Evolutionary conservation across 306 rosid genomes (phyloP), one percentile per base, ranked within the genome.

Genomic region (Castanopsis chinensis): DNA sequence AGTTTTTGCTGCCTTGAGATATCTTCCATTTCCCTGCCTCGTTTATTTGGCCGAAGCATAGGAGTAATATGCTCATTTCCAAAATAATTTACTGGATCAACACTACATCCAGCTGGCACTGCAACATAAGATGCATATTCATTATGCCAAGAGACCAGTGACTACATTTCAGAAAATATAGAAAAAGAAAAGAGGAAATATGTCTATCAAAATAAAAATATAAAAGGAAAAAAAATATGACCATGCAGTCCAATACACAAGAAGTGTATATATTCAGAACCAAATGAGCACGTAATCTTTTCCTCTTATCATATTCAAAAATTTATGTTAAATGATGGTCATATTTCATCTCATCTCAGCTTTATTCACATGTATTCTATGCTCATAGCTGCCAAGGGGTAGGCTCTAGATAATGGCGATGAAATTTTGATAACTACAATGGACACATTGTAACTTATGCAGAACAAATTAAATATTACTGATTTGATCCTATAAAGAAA

Each of bases 21-120:
- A 80, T 91, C 97, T 72, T 92, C 93, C 73, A 85, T 72, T 70
- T 91, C 93, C 82, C 84, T 87, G 71, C 86, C 80, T 73, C 84
- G 84, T 84, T 91, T 92, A 76, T 85, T 94, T 14, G 94, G 89
- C 76, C 83, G 86, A 83, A 88, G 80, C 87, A 87, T 77, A 81
- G 92, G 87, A 83, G 78, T 75, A 23, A 84, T 79, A 84, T 83
- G 94, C 77, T 92, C 97, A 27, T 80, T 94, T 80, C 93, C 89
- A 78, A 94, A 84, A 84, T 87, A 87, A 87, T 91, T 91, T 73
- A 92, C 93, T 19, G 92, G 97, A 84, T 88, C 96, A 65, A 91
- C 91, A 80, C 71, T 84, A 63, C 91, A 89, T 58, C 97, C 96
- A 78, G 90, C 86, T 61, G 91, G 90, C 63, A 90, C 97, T 94